A percentile compares a stretch with the other conserved stretches of the same genome.
Evolutionary conservation across 768 basidiomycete species (phyloP).

Genomic region (Vararia minispora): DNA sequence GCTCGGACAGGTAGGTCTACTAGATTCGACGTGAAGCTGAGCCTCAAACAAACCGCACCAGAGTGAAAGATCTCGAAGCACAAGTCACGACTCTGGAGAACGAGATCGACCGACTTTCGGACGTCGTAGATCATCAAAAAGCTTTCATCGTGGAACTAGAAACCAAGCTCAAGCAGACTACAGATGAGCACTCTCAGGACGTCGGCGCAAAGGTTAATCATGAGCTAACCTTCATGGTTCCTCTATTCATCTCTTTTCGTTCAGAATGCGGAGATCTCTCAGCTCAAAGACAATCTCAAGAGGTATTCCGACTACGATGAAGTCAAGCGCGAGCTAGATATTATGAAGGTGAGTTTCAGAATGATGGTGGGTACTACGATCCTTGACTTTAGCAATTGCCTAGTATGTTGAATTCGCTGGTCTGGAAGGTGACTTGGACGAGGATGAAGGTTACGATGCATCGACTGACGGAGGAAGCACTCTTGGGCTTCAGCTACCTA

Average conservation of each 20-base stretch:
- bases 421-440: constrained; percentile 64
- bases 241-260: background rate
- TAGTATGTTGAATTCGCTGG: constrained; percentile 97
- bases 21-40: background rate
- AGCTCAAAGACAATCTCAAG: constrained; percentile 55
- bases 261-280: constrained; percentile 55
- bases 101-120: constrained; percentile 61
- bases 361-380: background rate
- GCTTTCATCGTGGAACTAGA: constrained; percentile 35
- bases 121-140: constrained; percentile 54
- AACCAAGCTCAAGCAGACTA: constrained; percentile 31
- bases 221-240: no score
- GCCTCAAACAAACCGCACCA: constrained; percentile 18
- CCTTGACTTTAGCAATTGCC: background rate
- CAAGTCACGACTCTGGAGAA: constrained; percentile 69
- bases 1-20: constrained; percentile 52
- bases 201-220: no score
- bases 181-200: constrained; percentile 52
- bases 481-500: constrained; percentile 60
- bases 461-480: constrained; percentile 27
- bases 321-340: constrained; percentile 94
- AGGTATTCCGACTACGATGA: constrained; percentile 88
- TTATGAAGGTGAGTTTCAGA: constrained; percentile 72
- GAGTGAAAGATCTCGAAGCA: constrained; percentile 59
- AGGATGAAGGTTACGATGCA: constrained; percentile 29